A percentile compares a stretch with the other conserved stretches of the same genome.
Evolutionary conservation across 257 asterid species (phyloP).

Genomic region (Fraxinus pennsylvanica): DNA sequence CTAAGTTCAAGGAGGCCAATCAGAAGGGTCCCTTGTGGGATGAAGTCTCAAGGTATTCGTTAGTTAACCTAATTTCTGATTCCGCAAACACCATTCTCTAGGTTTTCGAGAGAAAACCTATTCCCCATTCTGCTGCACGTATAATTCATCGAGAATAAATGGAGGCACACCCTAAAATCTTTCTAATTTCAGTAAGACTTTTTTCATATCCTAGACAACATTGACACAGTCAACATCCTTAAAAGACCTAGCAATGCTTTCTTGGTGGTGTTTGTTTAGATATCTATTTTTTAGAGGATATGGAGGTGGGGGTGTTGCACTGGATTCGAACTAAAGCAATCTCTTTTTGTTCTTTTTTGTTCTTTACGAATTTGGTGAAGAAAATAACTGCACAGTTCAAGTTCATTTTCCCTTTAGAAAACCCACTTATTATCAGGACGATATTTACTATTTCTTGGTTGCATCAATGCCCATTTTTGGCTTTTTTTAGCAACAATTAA

Average conservation of each 20-base stretch:
- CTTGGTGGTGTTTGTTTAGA: neutral
- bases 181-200: neutral
- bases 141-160: neutral
- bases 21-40: slow-evolving; percentile 98
- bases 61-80: slow-evolving; percentile 27
- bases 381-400: slow-evolving; percentile 32
- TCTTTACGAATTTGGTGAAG: neutral
- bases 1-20: slow-evolving; percentile 89
- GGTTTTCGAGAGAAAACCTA: neutral
- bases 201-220: neutral
- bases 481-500: slow-evolving; percentile 6
- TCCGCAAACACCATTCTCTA: slow-evolving; percentile 10
- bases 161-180: neutral
- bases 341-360: slow-evolving; percentile 10
- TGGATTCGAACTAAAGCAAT: neutral
- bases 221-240: neutral
- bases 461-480: slow-evolving; percentile 10
- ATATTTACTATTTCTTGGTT: slow-evolving; percentile 25
- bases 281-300: neutral
- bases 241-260: neutral
- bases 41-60: slow-evolving; percentile 80
- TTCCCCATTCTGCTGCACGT: neutral
- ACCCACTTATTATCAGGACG: slow-evolving; percentile 13
- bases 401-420: slow-evolving; percentile 24
- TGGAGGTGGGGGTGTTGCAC: neutral